Conservation (phyloP, 805 yeast genomes). For the Saturnispora besseyi region DNA sequence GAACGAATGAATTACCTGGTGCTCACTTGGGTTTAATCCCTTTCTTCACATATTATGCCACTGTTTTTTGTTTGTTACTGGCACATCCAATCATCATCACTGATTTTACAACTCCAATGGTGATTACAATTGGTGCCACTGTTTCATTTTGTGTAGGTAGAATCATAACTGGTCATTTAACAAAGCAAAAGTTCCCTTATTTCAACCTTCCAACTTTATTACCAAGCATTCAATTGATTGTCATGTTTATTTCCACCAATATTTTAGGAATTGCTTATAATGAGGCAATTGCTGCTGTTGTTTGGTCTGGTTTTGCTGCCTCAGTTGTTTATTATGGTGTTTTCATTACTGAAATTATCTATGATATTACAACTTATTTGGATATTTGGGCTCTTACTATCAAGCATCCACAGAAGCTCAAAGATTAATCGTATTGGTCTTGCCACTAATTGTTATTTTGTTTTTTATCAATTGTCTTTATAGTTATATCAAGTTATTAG, state of each 20-base stretch:
- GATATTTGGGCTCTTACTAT: conserved; percentile 82
- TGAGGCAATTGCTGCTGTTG: conserved; percentile 39
- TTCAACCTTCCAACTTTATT: conserved; percentile 61
- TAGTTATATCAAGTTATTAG: no score
- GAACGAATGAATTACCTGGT: conserved; percentile 28
- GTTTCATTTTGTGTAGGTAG: conserved; percentile 86
- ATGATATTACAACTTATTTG: conserved; percentile 67
- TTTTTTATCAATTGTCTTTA: no score
- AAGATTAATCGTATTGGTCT: neutral
- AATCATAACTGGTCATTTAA: conserved; percentile 79
- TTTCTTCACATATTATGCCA: conserved; percentile 44
- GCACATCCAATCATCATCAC: conserved; percentile 45
- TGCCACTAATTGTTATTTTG: neutral
- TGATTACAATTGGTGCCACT: conserved; percentile 62
- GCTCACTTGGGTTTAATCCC: conserved; percentile 42
- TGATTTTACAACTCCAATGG: conserved; percentile 43
- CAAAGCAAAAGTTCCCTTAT: conserved; percentile 69
- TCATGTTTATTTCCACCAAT: conserved; percentile 31
- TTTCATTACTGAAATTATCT: conserved; percentile 69
- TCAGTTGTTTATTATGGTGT: conserved; percentile 59
- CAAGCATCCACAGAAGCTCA: conserved; percentile 57
- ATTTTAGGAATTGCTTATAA: conserved; percentile 28
- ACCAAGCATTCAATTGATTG: conserved; percentile 43
- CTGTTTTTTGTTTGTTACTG: conserved; percentile 39
- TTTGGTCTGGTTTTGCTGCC: conserved; percentile 60